These are phyloP conservation scores for Fraxinus anomala DNA, from an alignment of 257 asterid genomes.

Conservation along the genomic window DNA sequence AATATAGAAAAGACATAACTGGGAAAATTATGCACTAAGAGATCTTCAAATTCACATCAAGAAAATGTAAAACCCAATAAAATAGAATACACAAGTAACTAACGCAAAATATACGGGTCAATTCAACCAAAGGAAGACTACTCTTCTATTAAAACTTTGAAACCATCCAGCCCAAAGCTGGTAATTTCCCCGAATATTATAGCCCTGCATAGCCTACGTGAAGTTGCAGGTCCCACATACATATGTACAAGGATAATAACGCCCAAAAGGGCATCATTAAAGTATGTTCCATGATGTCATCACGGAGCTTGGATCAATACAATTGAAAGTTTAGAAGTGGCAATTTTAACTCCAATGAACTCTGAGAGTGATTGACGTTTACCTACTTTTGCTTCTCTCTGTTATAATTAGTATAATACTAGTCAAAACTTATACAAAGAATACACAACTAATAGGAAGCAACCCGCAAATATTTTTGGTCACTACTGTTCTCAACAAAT, in stretches of 20 bases:
- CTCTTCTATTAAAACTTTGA: not conserved
- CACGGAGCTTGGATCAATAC: not conserved
- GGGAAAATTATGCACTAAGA: not conserved
- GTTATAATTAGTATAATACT: not conserved
- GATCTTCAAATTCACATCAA: not conserved
- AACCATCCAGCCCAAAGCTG: not conserved
- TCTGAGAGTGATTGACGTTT: not conserved
- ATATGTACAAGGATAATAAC: not conserved
- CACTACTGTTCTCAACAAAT: not conserved
- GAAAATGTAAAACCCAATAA: not conserved
- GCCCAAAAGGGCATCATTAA: not conserved
- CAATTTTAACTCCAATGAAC: not conserved
- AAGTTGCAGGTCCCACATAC: not conserved
- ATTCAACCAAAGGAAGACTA: not conserved
- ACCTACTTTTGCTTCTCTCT: not conserved
- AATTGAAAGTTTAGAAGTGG: not conserved
- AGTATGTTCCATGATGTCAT: not conserved
- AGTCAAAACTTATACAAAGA: not conserved
- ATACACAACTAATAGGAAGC: not conserved
- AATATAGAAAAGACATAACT: not conserved
- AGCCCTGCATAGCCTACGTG: not conserved
- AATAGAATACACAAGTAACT: not conserved
- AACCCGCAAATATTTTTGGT: not conserved
- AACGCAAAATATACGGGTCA: not conserved
- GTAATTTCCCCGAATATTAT: not conserved